These are phyloP conservation scores for Acanthamoeba divionensis DNA, from an alignment of 208 protist species.

Conservation along the genomic window DNA sequence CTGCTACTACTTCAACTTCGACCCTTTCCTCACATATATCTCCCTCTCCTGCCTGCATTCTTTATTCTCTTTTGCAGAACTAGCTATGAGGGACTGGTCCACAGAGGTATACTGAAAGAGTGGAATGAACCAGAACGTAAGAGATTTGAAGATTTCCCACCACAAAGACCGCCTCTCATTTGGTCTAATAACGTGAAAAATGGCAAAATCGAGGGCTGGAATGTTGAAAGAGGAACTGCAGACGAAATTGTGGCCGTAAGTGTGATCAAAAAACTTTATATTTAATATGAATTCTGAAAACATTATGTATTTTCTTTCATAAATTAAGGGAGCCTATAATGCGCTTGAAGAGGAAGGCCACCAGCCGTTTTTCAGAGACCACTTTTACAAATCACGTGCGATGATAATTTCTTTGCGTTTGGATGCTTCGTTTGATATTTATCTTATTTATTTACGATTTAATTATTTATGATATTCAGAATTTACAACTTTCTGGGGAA, in stretches of 20 bases:
- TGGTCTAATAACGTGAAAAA: background rate
- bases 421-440: background rate
- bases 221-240: background rate
- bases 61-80: background rate
- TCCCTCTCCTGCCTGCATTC: background rate
- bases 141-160: background rate
- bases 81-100: constrained; percentile 15
- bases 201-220: constrained; percentile 29
- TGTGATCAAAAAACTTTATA: too few relatives aligned
- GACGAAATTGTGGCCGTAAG: background rate
- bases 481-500: background rate
- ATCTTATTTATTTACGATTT: background rate
- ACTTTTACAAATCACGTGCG: constrained; percentile 26
- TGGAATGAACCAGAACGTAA: background rate
- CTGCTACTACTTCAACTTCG: background rate
- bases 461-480: background rate
- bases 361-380: background rate
- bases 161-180: background rate
- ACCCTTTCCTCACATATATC: background rate
- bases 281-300: too few relatives aligned
- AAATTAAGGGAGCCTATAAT: background rate
- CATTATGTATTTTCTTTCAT: too few relatives aligned
- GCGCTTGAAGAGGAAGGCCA: constrained; percentile 35
- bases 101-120: constrained; percentile 26
- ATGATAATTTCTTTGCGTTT: background rate